A percentile compares a stretch with the other conserved stretches of the same genome.
Evolutionary conservation across 768 basidiomycete genomes (phyloP).

Genomic region (Lactarius sanguifluus): DNA sequence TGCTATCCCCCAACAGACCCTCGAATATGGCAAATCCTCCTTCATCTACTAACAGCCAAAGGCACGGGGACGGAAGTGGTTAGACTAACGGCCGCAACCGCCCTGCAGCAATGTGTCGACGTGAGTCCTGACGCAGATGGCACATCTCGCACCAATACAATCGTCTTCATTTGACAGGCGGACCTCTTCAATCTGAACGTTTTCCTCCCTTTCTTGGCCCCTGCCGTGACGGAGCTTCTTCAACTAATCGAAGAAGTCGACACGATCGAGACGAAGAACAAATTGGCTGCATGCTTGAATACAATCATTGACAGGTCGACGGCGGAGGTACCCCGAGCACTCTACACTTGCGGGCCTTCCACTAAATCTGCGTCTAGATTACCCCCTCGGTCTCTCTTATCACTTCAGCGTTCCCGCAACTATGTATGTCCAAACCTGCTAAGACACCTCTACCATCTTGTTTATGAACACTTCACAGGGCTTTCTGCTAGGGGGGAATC

Average conservation of each 20-base stretch:
- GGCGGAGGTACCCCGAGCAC: constrained; percentile 34
- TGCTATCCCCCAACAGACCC: constrained; percentile 59
- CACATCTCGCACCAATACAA: neutral
- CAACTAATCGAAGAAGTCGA: constrained; percentile 69
- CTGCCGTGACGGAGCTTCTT: constrained; percentile 64
- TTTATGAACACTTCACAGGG: constrained; percentile 49
- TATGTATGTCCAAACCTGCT: constrained; percentile 56
- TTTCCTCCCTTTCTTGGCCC: constrained; percentile 70
- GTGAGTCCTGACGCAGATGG: constrained; percentile 49
- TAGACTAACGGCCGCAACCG: constrained; percentile 77
- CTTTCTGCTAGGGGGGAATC: constrained; percentile 62
- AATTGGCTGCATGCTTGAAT: constrained; percentile 68
- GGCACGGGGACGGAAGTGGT: constrained; percentile 82
- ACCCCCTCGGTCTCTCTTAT: constrained; percentile 62
- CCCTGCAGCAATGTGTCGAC: constrained; percentile 80
- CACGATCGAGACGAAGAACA: constrained; percentile 72
- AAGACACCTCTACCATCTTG: constrained; percentile 10
- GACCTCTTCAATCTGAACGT: constrained; percentile 57
- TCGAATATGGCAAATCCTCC: constrained; percentile 76
- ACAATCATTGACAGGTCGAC: constrained; percentile 58
- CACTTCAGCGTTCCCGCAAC: constrained; percentile 59
- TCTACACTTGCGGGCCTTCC: neutral
- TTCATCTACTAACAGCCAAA: constrained; percentile 70
- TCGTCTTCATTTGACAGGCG: constrained; percentile 44
- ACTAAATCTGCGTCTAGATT: constrained; percentile 48